These are phyloP conservation scores for Jackrogersella minutella DNA, from an alignment of 495 filamentous ascomycete species.

Conservation along the genomic window DNA sequence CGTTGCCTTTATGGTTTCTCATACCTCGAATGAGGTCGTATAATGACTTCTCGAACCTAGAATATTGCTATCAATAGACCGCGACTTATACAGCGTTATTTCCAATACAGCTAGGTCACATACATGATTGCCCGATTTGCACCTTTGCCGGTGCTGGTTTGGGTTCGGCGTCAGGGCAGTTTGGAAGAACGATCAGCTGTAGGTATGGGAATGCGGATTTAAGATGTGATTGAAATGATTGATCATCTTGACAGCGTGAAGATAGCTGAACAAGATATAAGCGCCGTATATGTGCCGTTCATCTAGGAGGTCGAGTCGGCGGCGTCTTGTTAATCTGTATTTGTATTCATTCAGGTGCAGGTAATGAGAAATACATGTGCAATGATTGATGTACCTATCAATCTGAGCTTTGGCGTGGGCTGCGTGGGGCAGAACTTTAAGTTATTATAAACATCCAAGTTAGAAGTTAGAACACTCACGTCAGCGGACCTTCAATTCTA, in stretches of 20 bases:
- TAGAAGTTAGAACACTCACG: not conserved
- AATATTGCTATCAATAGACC: conserved; percentile 15
- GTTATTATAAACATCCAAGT: not conserved
- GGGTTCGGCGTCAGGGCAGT: not conserved
- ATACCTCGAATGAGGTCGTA: conserved; percentile 98
- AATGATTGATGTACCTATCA: no score
- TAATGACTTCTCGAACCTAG: conserved; percentile 97
- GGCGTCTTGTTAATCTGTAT: not conserved
- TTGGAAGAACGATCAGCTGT: conserved; percentile 25
- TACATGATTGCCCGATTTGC: conserved; percentile 40
- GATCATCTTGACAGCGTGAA: conserved; percentile 34
- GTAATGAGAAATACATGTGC: conserved; percentile 1
- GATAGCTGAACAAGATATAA: not conserved
- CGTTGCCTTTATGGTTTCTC: conserved; percentile 89
- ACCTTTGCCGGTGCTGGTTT: conserved; percentile 30
- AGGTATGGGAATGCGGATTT: conserved; percentile 10
- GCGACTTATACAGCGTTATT: not conserved
- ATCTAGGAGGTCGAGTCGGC: conserved; percentile 18
- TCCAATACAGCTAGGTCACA: conserved; percentile 9
- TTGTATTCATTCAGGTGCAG: not conserved
- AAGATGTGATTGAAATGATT: conserved; percentile 10
- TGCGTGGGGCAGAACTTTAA: no score
- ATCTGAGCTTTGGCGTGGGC: no score
- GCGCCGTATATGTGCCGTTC: conserved; percentile 7
- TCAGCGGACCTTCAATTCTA: not conserved